Evolutionary conservation across 192 early-diverging fungal species (phyloP), one percentile per base, ranked within the genome.

Genomic region (Geranomyces michiganensis): DNA sequence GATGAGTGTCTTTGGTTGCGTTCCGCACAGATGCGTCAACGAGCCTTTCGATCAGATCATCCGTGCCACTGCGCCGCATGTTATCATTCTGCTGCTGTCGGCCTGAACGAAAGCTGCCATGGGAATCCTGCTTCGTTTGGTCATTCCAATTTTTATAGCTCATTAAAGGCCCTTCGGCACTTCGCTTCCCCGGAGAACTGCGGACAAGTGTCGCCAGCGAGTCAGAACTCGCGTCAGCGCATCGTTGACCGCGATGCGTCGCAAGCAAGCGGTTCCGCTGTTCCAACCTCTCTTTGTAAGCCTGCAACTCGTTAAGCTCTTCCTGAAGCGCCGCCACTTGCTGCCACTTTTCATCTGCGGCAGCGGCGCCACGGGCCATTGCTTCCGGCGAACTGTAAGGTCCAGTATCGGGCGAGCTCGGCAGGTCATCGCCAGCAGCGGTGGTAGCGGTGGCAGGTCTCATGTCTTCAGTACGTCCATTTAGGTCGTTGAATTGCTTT

Each of bases 271-370:
- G 47, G 17, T 67, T 55, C 6, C 30, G 15, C 14, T 48, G 26
- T 10, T 67, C 65, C 1, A 67, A 47, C 7, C 5, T 48, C 29
- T 48, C 30, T 29, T 67, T 67, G 30, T 53, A 55, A 8, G 17
- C 65, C 49, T 67, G 65, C 2, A 67, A 22, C 48, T 51, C 30
- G 26, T 13, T 6, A 3, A 67, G 65, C 27, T 67, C 47, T 32
- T 67, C 22, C 29, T 33, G 65, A 2, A 67, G 51, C 14, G 26
- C 27, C 14, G 26, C 19, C 3, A 67, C 32, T 27, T 67, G 27
- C 48, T 24, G 30, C 12, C 30, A 27, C 65, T 67, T 45, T 27
- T 29, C 49, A 53, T 53, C 51, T 10, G 36, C 36, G 10, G 36
- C 36, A 41, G 36, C 36, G 5, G 36, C 36, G 36, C 36, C 36